phyloP scores from a whole-genome alignment of 495 filamentous ascomycete genomes.

The Aspergillus biplanus region DNA sequence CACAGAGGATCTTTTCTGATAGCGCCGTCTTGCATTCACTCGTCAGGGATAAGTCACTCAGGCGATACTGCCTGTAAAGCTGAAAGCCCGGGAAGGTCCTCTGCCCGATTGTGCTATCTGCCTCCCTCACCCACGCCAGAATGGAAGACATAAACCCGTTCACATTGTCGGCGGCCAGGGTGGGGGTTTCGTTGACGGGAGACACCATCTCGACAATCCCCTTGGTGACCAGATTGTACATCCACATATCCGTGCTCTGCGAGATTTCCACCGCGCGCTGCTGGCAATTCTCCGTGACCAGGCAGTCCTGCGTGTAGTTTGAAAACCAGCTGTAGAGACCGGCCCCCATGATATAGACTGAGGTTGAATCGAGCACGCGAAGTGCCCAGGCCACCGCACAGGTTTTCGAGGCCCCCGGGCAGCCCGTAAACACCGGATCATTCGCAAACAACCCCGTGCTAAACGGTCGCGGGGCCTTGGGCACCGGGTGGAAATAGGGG shows the following conservation, averaged over 20 bases:
- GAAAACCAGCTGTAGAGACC: constrained; percentile 68
- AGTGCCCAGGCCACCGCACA: constrained; percentile 67
- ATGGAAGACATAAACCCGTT: constrained; percentile 27
- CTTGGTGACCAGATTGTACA: constrained; percentile 79
- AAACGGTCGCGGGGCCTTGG: constrained; percentile 59
- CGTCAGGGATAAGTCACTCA: not conserved
- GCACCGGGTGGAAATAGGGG: constrained; percentile 64
- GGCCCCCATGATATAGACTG: constrained; percentile 62
- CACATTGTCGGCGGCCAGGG: constrained; percentile 25
- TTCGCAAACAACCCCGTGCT: constrained; percentile 41
- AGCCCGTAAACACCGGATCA: constrained; percentile 58
- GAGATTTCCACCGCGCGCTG: constrained; percentile 30
- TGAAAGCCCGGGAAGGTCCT: constrained; percentile 14
- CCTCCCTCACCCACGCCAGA: constrained; percentile 13
- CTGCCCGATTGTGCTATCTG: not conserved
- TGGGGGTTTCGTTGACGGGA: constrained; percentile 17
- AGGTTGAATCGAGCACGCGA: constrained; percentile 58
- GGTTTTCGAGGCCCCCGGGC: constrained; percentile 40
- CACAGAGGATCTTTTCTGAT: not conserved
- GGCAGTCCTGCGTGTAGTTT: constrained; percentile 43
- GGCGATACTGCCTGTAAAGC: not conserved
- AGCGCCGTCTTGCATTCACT: constrained; percentile 8
- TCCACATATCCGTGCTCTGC: constrained; percentile 53
- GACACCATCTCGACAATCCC: constrained; percentile 72
- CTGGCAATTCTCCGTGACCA: constrained; percentile 42